Base-by-base conservation (phyloP, 495 filamentous ascomycete species). In the Neurospora sp. region DNA sequence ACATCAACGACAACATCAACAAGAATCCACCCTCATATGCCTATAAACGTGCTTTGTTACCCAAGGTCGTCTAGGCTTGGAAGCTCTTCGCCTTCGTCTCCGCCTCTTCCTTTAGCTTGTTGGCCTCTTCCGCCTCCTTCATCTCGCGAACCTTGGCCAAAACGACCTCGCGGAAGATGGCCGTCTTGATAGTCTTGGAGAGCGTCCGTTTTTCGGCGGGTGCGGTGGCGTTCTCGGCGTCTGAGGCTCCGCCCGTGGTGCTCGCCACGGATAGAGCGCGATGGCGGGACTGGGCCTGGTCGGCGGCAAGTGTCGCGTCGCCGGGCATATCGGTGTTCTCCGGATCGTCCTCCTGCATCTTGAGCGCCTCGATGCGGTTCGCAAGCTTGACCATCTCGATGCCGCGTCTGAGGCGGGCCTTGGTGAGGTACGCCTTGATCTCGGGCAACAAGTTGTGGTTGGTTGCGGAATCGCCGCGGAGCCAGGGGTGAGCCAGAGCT, bases 401-500 rank as follows among this genome's bases (percentile, higher is more conserved):
- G 78, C 96, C 96, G 73, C 95, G 92, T 75, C 91, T 90, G 70
- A 99, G 91, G 71, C 94, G 93, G 31, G 94, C 92, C 77, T 92
- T 92, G 70, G 96, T 92, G 78, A 96, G 93, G 85, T 96, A 97
- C 39, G 96, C 92, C 81, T 91, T 92, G 87, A 99, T 96, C 81
- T 98, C 96, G 73, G 96, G 96, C 78, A 99, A 86, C 88, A 99
- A 86, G 85, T 99, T 94, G 87, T 97, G 92, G 85, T 98, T 93
- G 70, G 92, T 92, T 73, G 96, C 96, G 69, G 89, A 93, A 82
- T 94, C 86, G 78, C 96, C 96, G 78, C 88, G 96, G 78, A 99
- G 89, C 96, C 96, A 99, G 59, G 85, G 83, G 81, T 99, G 94
- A 71, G 89, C 85, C 11, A 99, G 85, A 24, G 96, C 94, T 83